Evolutionary conservation across 768 basidiomycete species (phyloP), one percentile per base, ranked within the genome.

Genomic region (Termitomyces sp.): DNA sequence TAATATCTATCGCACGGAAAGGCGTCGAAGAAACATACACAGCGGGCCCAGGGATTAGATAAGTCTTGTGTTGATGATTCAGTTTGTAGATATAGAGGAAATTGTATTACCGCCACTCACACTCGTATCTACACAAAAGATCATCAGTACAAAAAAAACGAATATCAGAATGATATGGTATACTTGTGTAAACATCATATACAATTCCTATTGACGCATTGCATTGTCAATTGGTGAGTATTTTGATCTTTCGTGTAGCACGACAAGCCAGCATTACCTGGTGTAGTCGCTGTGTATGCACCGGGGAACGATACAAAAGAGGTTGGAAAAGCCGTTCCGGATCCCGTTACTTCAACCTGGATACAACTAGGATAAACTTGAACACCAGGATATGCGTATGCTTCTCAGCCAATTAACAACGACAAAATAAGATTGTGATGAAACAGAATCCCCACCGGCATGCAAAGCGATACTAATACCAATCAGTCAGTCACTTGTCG

Each of bases 231-330:
- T 50, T 28, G 28, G 50, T 40, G 15, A 21, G 37, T 26, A 2
- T 38, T 26, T 44, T 15, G 6, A 37, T 38, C 17, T 7, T 11
- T 11, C 23, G n/a, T 26, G 12, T 37, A 14, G 37, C 21, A 2
- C 3, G 9, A 37, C 2, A 23, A 28, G 44, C 3, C 41, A 28
- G 50, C 53, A 17, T 23, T 50, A 60, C 66, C 73, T 37, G 68
- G 72, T 40, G 71, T 74, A 31, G n/a, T 65, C 0, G 67, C 60
- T 1, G 67, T 73, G 59, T 78, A 78, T 10, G 75, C 73, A 30
- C 77, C 76, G 30, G 78, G 79, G 74, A 80, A 80, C 3, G 79
- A 73, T 17, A 79, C 78, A 31, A 80, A 74, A 0, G 72, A 72
- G 1, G 74, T 74, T 1, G 77, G 77, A 11, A 75, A 61, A 1